Conservation (phyloP, 2,329 filamentous ascomycete genomes). For the Tolypocladium sp. region DNA sequence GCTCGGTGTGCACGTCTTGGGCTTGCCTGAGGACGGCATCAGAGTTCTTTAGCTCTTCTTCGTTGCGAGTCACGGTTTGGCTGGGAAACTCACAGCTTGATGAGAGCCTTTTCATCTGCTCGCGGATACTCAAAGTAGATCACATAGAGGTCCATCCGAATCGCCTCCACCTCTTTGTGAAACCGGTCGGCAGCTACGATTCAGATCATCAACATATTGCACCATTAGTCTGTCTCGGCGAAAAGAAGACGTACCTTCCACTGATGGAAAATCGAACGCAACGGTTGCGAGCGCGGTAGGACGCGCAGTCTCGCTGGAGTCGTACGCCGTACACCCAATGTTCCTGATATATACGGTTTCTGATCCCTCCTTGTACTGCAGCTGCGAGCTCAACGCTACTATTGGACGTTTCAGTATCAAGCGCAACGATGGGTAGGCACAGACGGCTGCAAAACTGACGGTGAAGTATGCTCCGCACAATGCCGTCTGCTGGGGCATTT, state of each 20-base stretch:
- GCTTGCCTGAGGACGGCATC: not conserved
- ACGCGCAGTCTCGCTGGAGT: not conserved
- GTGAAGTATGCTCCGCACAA: not conserved
- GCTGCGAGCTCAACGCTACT: not conserved
- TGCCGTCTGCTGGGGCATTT: not conserved
- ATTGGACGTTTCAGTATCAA: not conserved
- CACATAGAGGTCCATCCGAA: slow-evolving; percentile 4
- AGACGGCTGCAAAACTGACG: not conserved
- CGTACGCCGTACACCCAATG: not conserved
- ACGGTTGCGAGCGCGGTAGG: not conserved
- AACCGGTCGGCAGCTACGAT: not conserved
- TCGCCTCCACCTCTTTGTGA: not conserved
- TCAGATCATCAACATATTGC: not conserved
- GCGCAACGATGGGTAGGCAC: not conserved
- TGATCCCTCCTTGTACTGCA: not conserved
- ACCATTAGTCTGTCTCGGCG: not conserved
- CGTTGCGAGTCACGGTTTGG: not conserved
- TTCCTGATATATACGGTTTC: not conserved
- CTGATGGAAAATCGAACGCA: not conserved
- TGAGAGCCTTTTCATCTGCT: not conserved
- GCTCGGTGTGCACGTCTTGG: slow-evolving; percentile 2
- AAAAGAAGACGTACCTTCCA: not conserved
- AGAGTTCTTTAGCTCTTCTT: not conserved
- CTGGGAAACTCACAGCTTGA: not conserved
- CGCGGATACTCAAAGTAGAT: slow-evolving; percentile 1